A percentile compares a stretch with the other conserved stretches of the same genome.
Evolutionary conservation across 164 flowering plant species (phyloP).

Genomic region (Chloranthus sessilifolius): DNA sequence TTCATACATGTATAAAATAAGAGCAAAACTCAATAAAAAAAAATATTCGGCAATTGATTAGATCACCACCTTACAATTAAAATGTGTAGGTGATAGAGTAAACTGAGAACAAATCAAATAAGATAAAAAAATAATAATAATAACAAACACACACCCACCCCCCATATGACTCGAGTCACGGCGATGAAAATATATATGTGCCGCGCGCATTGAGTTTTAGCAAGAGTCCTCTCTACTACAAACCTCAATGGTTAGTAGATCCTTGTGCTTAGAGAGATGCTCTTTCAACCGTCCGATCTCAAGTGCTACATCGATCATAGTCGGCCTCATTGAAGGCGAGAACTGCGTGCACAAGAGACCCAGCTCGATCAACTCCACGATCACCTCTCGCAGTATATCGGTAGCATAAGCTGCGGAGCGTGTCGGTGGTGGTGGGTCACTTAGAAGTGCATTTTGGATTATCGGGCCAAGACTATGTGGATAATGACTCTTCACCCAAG

Average conservation of each 20-base stretch:
- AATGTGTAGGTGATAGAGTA: too few species aligned
- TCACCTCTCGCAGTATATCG: slow-evolving; percentile 21
- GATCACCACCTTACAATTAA: too few species aligned
- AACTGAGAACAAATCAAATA: too few species aligned
- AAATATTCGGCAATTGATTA: too few species aligned
- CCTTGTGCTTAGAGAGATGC: slow-evolving; percentile 24
- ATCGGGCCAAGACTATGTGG: slow-evolving; percentile 50
- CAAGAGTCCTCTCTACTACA: not conserved
- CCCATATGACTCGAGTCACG: too few species aligned
- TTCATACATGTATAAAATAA: too few species aligned
- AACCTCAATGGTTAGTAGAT: not conserved
- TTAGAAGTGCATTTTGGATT: slow-evolving; percentile 34
- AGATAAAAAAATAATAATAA: too few species aligned
- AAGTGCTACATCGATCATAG: slow-evolving; percentile 63
- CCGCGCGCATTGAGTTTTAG: too few species aligned
- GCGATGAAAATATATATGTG: too few species aligned
- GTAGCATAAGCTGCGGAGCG: not conserved
- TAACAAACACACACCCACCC: too few species aligned
- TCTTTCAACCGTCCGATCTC: slow-evolving; percentile 67
- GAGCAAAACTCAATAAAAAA: too few species aligned
- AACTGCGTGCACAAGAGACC: slow-evolving; percentile 78
- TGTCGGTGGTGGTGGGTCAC: slow-evolving; percentile 16
- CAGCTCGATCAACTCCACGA: slow-evolving; percentile 68
- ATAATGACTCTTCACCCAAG: slow-evolving; percentile 67
- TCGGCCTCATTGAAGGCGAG: slow-evolving; percentile 59